A percentile compares a stretch with the other conserved stretches of the same genome.
Conservation (phyloP, 306 rosid species). For the Acacia acuminata region DNA sequence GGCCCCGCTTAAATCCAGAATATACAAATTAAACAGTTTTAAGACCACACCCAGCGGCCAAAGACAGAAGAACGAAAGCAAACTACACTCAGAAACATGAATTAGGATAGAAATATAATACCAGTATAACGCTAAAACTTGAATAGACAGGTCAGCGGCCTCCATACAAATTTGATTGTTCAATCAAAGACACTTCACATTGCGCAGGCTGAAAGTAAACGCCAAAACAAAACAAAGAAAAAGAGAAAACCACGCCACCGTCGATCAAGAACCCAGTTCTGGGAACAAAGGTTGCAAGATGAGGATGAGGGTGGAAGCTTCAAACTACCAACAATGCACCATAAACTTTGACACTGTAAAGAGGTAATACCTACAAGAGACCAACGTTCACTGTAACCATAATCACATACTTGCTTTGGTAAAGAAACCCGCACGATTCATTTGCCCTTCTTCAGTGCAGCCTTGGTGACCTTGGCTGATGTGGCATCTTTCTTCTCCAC, state of each 20-base stretch:
- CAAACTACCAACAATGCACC: background rate
- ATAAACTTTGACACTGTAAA: background rate
- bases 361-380: background rate
- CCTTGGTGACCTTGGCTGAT: background rate
- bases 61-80: background rate
- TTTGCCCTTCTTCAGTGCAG: slow-evolving; percentile 3
- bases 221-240: background rate
- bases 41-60: background rate
- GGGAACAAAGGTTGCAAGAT: slow-evolving; percentile 32
- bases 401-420: background rate
- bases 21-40: background rate
- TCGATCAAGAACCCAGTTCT: slow-evolving; percentile 59
- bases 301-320: slow-evolving; percentile 38
- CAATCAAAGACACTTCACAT: background rate
- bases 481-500: background rate
- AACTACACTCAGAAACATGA: background rate
- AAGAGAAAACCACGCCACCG: slow-evolving; percentile 41
- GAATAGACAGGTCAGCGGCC: background rate
- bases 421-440: background rate
- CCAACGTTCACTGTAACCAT: slow-evolving; percentile 34
- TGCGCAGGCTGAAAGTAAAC: background rate
- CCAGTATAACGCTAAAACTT: background rate
- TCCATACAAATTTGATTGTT: background rate
- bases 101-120: background rate
- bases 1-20: background rate